Percentiles rank a stretch among this genome's conserved stretches.
Conservation (phyloP, 139 green algal genomes). For the Auxenochlorella protothecoides region DNA sequence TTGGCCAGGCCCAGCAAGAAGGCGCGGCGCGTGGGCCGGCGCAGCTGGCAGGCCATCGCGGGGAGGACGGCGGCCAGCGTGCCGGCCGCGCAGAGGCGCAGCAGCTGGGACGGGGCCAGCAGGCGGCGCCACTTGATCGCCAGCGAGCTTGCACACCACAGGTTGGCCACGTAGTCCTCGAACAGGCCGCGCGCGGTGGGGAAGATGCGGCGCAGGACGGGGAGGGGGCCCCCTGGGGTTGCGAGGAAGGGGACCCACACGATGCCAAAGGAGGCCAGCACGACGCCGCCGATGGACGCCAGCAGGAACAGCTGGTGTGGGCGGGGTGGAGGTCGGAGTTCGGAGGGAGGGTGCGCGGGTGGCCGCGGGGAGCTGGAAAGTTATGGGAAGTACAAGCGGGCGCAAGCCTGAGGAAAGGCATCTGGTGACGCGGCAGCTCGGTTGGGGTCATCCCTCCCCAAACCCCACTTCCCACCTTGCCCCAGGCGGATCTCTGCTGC, state of each 20-base stretch:
- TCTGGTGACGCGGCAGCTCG: no score
- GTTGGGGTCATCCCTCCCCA: no score
- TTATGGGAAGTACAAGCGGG: no score
- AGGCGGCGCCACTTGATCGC: conserved; percentile 81
- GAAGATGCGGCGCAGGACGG: conserved; percentile 57
- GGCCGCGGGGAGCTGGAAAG: no score
- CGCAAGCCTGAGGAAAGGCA: no score
- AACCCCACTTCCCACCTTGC: conserved; percentile 12
- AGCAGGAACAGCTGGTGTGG: conserved; percentile 3
- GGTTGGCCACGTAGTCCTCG: conserved; percentile 98
- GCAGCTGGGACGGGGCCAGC: conserved; percentile 29
- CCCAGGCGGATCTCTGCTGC: conserved; percentile 6
- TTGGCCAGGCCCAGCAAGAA: conserved; percentile 76
- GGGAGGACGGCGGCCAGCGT: conserved; percentile 57
- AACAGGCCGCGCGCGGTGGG: conserved; percentile 81
- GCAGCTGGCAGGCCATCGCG: conserved; percentile 57
- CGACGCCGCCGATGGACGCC: conserved; percentile 33
- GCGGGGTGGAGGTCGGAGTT: no score
- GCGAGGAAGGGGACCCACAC: conserved; percentile 71
- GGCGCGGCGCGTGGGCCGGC: conserved; percentile 35
- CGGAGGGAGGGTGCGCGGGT: no score
- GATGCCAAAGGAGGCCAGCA: conserved; percentile 57
- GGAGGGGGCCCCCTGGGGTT: neutral
- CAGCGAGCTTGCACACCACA: conserved; percentile 78
- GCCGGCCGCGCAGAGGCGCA: conserved; percentile 32